Evolutionary conservation across 2,329 filamentous ascomycete genomes (phyloP).

Genomic region (Madurella mycetomatis): DNA sequence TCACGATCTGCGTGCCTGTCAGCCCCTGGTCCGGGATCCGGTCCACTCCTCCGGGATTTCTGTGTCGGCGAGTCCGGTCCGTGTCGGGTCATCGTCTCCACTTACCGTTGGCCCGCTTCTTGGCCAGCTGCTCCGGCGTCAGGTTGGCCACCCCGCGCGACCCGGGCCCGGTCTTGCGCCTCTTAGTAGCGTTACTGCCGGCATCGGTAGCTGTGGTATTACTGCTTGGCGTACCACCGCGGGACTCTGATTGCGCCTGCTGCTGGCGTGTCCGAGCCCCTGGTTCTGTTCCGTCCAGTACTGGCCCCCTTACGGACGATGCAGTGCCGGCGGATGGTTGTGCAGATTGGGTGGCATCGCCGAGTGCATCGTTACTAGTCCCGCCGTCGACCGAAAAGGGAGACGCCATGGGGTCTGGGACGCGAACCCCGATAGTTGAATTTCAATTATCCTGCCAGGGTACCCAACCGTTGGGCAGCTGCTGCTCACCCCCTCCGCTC

Average conservation of each 20-base stretch:
- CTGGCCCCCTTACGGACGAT: no score
- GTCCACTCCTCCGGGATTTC: neutral
- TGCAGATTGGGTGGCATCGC: neutral
- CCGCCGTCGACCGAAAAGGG: neutral
- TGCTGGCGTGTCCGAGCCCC: no score
- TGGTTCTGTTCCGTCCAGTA: no score
- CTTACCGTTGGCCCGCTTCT: conserved; percentile 57
- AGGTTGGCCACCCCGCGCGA: conserved; percentile 56
- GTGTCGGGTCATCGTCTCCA: conserved; percentile 8
- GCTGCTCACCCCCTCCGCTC: conserved; percentile 1
- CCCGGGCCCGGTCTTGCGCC: conserved; percentile 42
- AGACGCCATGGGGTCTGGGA: conserved; percentile 6
- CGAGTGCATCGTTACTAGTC: no score
- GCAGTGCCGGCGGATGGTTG: neutral
- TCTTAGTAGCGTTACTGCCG: conserved; percentile 34
- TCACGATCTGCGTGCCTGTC: conserved; percentile 60
- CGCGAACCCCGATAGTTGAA: neutral
- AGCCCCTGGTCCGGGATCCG: neutral
- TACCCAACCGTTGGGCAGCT: neutral
- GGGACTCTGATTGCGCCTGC: no score
- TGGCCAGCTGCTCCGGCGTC: conserved; percentile 69
- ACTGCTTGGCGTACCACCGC: neutral
- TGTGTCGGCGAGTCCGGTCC: no score
- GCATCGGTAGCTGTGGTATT: neutral
- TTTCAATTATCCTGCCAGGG: neutral